Conservation (phyloP, 108 stramenopile species). For the Discostella pseudostelligera region DNA sequence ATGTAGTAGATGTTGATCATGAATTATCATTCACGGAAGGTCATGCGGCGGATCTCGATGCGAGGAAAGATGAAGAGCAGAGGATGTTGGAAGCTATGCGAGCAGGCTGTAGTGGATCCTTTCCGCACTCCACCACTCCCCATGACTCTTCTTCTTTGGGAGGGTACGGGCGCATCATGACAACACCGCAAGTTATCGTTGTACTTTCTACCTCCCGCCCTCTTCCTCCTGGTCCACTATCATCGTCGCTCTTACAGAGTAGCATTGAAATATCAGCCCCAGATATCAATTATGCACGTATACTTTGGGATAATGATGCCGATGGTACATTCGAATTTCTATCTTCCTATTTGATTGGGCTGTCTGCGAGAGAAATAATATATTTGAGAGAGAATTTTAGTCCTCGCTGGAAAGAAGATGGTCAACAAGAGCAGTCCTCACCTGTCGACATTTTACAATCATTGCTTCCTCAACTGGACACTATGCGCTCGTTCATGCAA, state of each 20-base stretch:
- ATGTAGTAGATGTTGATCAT: conserved; percentile 57
- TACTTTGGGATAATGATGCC: conserved; percentile 56
- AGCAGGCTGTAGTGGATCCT: conserved; percentile 21
- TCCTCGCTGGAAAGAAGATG: conserved; percentile 17
- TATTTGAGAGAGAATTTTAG: conserved; percentile 41
- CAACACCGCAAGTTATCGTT: conserved; percentile 49
- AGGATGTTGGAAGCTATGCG: conserved; percentile 59
- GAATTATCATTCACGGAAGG: conserved; percentile 58
- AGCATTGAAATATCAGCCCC: conserved; percentile 54
- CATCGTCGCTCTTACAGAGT: conserved; percentile 47
- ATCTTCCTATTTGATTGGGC: conserved; percentile 19
- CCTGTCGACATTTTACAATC: conserved; percentile 29
- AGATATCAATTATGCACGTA: conserved; percentile 53
- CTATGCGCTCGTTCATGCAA: conserved; percentile 18
- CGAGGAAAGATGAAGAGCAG: conserved; percentile 50
- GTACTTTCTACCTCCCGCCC: conserved; percentile 54
- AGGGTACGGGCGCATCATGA: not conserved
- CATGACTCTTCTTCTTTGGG: not conserved
- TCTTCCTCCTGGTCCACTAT: conserved; percentile 61
- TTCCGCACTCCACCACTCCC: not conserved
- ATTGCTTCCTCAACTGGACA: conserved; percentile 27
- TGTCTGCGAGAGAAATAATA: conserved; percentile 27
- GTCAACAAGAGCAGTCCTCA: not conserved
- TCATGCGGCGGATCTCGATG: conserved; percentile 49
- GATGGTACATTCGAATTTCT: conserved; percentile 42